Conservation (phyloP, 2,329 filamentous ascomycete species). For the Claviceps pazoutovae region DNA sequence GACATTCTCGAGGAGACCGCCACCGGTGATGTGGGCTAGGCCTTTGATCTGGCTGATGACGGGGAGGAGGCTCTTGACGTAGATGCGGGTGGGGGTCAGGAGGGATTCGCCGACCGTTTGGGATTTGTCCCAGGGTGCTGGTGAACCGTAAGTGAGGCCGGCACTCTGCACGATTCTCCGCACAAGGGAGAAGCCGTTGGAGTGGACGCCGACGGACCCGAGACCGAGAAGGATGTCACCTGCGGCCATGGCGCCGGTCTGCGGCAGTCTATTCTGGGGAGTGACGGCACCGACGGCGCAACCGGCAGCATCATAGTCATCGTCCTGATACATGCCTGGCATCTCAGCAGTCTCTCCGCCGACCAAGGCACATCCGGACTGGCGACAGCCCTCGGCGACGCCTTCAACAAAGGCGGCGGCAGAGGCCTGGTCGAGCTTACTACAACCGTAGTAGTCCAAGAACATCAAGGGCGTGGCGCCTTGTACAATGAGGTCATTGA, state of each 20-base stretch:
- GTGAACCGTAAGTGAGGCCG: conserved; percentile 55
- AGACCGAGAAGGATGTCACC: conserved; percentile 82
- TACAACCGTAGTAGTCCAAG: conserved; percentile 95
- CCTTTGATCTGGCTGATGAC: conserved; percentile 65
- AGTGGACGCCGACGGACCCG: conserved; percentile 77
- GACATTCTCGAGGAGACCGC: conserved; percentile 84
- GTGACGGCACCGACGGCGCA: conserved; percentile 76
- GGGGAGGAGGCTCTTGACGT: conserved; percentile 69
- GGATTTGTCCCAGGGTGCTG: conserved; percentile 60
- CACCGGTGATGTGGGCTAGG: conserved; percentile 92
- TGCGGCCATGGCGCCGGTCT: conserved; percentile 57
- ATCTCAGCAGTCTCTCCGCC: conserved; percentile 97
- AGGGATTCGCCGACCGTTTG: conserved; percentile 59
- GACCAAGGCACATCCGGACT: conserved; percentile 80
- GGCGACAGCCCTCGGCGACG: conserved; percentile 73
- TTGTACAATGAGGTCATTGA: conserved; percentile 94
- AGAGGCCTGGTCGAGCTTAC: conserved; percentile 63
- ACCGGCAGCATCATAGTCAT: conserved; percentile 88
- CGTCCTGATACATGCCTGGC: conserved; percentile 81
- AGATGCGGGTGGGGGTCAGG: conserved; percentile 83
- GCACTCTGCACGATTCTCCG: conserved; percentile 70
- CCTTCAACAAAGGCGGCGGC: conserved; percentile 82
- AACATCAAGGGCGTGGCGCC: conserved; percentile 92
- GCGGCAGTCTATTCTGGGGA: conserved; percentile 56
- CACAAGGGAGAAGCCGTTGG: conserved; percentile 95